A percentile compares a stretch with the other conserved stretches of the same genome.
These are phyloP conservation scores for Chrysoporthe deuterocubensis DNA, from an alignment of 2,329 filamentous ascomycete species.

Conservation along the genomic window DNA sequence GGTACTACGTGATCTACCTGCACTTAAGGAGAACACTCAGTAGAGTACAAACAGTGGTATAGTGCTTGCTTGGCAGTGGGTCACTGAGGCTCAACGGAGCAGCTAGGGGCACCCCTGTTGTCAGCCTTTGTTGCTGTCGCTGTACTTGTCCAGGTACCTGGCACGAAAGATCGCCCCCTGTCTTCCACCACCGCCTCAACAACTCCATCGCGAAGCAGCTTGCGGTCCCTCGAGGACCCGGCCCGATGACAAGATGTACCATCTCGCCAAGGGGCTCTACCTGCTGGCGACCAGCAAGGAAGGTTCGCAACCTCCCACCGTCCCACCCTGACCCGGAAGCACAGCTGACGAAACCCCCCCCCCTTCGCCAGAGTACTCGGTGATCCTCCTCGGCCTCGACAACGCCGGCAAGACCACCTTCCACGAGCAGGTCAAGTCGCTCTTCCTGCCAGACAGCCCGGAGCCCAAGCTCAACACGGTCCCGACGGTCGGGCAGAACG, in stretches of 20 bases:
- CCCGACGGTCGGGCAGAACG: conserved; percentile 96
- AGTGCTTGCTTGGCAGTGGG: background rate
- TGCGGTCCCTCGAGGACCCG: conserved; percentile 24
- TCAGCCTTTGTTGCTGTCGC: background rate
- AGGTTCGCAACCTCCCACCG: conserved; percentile 57
- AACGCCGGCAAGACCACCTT: conserved; percentile 99
- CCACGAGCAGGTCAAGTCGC: conserved; percentile 91
- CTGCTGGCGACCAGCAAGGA: conserved; percentile 96
- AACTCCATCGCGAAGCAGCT: conserved; percentile 10
- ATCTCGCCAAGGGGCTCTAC: conserved; percentile 93
- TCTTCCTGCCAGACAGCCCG: conserved; percentile 69
- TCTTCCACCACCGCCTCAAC: background rate
- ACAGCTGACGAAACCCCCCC: conserved; percentile 10
- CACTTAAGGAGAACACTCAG: background rate
- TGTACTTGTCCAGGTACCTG: conserved; percentile 7
- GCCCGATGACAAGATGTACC: conserved; percentile 70
- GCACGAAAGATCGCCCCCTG: background rate
- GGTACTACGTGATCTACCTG: too few species aligned
- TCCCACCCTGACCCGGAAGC: conserved; percentile 6
- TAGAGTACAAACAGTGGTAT: background rate
- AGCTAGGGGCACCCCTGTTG: background rate
- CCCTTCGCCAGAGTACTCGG: conserved; percentile 77
- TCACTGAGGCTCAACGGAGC: background rate
- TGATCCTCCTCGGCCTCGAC: conserved; percentile 94
- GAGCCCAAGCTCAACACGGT: conserved; percentile 81